Evolutionary conservation across 441 rosid genomes (phyloP).

Genomic region (Cnidoscolus chayamansa): DNA sequence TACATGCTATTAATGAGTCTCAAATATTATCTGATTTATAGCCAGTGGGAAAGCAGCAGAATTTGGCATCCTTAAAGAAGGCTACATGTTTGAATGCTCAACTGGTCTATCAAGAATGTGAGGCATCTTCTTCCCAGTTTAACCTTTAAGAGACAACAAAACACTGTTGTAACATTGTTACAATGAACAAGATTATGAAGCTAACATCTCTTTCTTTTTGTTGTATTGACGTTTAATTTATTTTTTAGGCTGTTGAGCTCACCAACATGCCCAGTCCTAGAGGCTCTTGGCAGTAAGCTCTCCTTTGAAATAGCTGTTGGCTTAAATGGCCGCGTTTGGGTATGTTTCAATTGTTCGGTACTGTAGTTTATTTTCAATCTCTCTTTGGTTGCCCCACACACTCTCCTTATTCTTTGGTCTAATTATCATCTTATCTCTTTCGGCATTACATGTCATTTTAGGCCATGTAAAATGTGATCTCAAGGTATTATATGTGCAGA

Average conservation of each 20-base stretch:
- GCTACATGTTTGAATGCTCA: constrained; percentile 84
- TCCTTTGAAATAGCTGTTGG: constrained; percentile 86
- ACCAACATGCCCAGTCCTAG: constrained; percentile 82
- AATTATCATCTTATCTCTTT: background rate
- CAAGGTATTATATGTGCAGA: background rate
- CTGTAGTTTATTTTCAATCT: background rate
- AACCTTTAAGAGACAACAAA: background rate
- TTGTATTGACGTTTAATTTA: constrained; percentile 7
- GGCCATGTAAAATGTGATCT: background rate
- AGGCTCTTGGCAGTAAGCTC: constrained; percentile 79
- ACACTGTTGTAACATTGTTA: background rate
- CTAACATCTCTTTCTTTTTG: background rate
- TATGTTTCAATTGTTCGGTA: constrained; percentile 22
- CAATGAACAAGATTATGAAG: background rate
- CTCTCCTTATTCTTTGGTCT: background rate
- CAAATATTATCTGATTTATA: constrained; percentile 21
- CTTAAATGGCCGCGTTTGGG: constrained; percentile 87
- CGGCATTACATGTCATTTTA: background rate
- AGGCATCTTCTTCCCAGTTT: constrained; percentile 23
- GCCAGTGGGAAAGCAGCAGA: constrained; percentile 85
- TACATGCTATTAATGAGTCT: constrained; percentile 11
- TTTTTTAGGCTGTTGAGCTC: constrained; percentile 65
- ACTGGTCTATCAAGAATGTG: constrained; percentile 83
- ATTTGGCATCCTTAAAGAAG: constrained; percentile 75
- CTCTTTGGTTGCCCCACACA: background rate